These are phyloP conservation scores for Auxenochlorella pyrenoidosa DNA, from an alignment of 139 green algal genomes.

Conservation along the genomic window DNA sequence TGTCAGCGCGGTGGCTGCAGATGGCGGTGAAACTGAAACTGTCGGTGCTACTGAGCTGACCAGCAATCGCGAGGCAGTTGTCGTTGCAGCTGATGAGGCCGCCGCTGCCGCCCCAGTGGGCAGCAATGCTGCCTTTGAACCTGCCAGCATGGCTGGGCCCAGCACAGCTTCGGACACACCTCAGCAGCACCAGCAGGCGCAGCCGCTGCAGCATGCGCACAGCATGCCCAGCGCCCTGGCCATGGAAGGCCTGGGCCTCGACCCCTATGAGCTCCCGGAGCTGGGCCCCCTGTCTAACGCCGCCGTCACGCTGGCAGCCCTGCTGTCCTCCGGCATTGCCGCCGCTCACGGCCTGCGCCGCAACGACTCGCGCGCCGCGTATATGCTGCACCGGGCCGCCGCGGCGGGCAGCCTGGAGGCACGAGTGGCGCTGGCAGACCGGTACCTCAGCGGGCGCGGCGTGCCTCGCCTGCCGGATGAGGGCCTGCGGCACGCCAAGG, in stretches of 20 bases:
- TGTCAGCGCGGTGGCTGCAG: not conserved
- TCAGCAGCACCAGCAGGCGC: not conserved
- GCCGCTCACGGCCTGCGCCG: not conserved
- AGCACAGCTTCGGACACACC: too few relatives aligned
- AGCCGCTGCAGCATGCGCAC: not conserved
- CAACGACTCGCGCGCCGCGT: constrained; percentile 8
- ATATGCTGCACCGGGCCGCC: not conserved
- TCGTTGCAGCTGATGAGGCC: not conserved
- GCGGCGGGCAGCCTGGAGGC: constrained; percentile 27
- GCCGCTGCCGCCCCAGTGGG: too few relatives aligned
- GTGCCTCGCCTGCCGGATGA: constrained; percentile 12
- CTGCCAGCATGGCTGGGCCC: too few relatives aligned
- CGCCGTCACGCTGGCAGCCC: constrained; percentile 18
- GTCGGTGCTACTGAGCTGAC: too few relatives aligned
- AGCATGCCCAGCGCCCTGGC: not conserved
- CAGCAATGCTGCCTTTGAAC: not conserved
- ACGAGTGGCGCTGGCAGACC: constrained; percentile 22
- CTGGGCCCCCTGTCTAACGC: constrained; percentile 9
- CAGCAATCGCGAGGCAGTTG: too few relatives aligned
- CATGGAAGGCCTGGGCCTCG: not conserved
- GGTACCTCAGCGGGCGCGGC: constrained; percentile 21
- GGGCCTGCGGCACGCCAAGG: constrained; percentile 17
- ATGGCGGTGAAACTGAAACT: too few relatives aligned
- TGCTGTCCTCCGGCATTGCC: constrained; percentile 4
- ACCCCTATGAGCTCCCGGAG: constrained; percentile 4